Evolutionary conservation across 2,329 filamentous ascomycete genomes (phyloP), one percentile per base, ranked within the genome.

Genomic region (Fusarium falciforme): DNA sequence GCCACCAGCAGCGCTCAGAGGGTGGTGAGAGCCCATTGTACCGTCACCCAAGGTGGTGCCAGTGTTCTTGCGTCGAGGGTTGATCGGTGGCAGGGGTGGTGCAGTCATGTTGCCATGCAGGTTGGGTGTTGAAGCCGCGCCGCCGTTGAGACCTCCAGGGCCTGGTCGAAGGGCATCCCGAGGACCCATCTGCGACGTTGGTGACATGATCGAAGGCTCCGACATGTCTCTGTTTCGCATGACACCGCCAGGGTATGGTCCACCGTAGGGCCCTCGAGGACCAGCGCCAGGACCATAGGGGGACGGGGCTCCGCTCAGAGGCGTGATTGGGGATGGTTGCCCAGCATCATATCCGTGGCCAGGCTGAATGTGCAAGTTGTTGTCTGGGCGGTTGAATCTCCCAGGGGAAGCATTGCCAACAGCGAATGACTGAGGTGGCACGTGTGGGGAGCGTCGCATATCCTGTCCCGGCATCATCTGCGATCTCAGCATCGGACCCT

Each of bases 21-120:
- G 74, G 40, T 72, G 76, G 10, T 73, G 72, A 9, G 66, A 44
- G 35, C 40, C 66, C 67, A 70, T 71, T n/a, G 70, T 55, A 12
- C 70, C 66, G 33, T 82, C 81, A 12, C 81, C 82, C n/a, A 84
- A 29, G 12, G 71, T 78, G 1, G 49, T 77, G 3, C 84, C 79
- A 11, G 84, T 80, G 10, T 84, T 85, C 62, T 87, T 85, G 11
- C 89, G 85, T 58, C 88, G 85, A 31, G 89, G 89, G 76, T 91
- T 91, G 78, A 91, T 88, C 2, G 89, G 89, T 3, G 89, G 89
- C 38, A 91, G 67, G 3, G 89, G 89, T 3, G 89, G 89, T 3
- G 82, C 84, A 29, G 77, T 66, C 20, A 78, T 74, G 12, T 76
- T 79, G 7, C 79, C 78, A 55, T 83, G 83, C 47, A 84, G 72